Evolutionary conservation across 208 protist species (phyloP).

Genomic region (Trypanosomatidae sp.): DNA sequence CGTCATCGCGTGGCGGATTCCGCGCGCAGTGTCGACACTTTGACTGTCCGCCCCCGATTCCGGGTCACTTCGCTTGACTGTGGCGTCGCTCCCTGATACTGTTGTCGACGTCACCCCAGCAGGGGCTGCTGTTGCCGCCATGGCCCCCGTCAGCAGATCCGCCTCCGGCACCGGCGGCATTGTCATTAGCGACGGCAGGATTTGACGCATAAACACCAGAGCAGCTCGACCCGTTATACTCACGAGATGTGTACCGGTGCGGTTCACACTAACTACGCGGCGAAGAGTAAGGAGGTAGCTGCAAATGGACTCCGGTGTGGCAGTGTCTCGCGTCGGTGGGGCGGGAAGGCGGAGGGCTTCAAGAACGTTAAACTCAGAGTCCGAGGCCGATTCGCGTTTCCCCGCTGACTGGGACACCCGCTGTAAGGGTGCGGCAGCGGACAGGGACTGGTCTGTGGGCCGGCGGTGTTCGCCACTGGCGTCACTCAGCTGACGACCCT

Average conservation of each 20-base stretch:
- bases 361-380: background rate
- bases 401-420: background rate
- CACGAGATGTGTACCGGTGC: background rate
- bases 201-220: background rate
- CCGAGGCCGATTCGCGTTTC: background rate
- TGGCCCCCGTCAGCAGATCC: background rate
- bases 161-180: slow-evolving; percentile 4
- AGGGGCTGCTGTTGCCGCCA: background rate
- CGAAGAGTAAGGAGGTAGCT: slow-evolving; percentile 9
- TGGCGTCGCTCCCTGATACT: background rate
- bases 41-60: background rate
- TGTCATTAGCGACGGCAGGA: slow-evolving; percentile 2
- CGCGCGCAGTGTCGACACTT: background rate
- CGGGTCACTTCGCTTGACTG: too few relatives aligned
- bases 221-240: background rate
- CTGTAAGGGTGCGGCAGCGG: background rate
- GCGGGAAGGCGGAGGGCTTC: slow-evolving; percentile 2
- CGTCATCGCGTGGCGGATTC: background rate
- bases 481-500: background rate
- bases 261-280: background rate
- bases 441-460: background rate
- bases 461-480: background rate
- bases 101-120: background rate
- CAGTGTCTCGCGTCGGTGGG: background rate
- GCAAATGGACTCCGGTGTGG: slow-evolving; percentile 6